Base-by-base conservation (phyloP, 2,329 filamentous ascomycete species). In the Colletotrichum cereale region DNA sequence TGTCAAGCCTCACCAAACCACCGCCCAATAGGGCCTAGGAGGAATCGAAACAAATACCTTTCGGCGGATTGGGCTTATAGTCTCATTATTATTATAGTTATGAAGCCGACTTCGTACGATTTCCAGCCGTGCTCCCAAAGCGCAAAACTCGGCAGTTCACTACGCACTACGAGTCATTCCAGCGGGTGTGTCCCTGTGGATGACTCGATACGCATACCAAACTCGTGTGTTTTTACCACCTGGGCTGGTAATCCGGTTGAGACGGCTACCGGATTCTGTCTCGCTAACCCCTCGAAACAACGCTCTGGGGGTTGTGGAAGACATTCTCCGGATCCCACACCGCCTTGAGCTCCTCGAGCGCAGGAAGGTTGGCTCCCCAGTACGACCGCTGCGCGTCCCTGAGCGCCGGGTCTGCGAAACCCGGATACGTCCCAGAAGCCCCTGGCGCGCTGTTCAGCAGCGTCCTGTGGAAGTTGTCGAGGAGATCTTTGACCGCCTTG, bases 221-320 rank as follows among this genome's bases (percentile, higher is more conserved):
- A 38, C 6, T n/a, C 10, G 5, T 7, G 1, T n/a, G n/a, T n/a
- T n/a, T 5, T 11, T 11, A 5, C 2, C 6, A n/a, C 6, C 21
- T 26, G 10, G 21, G 6, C 31, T 18, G 6, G 53, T 14, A 4
- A 24, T 5, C 31, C 8, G n/a, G 21, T 24, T 38, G 5, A 26
- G 2, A 21, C n/a, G 12, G 21, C 12, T 12, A 38, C n/a, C 5
- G 12, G 2, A n/a, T 16, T 36, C 29, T 10, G 50, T 38, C 26
- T 24, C 18, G 38, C 11, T 7, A 50, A 12, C 5, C 31, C 7
- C 31, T 18, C 12, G 44, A 24, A 26, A 55, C 77, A 12, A 88
- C 80, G 73, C 85, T 90, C 77, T 90, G 88, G 0, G 88, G 88
- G 72, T 91, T 90, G 62, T 85, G 84, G 73, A 91, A 91, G 0